phyloP scores from a whole-genome alignment of 2,329 filamentous ascomycete species.

The Zopfia rhizophila region DNA sequence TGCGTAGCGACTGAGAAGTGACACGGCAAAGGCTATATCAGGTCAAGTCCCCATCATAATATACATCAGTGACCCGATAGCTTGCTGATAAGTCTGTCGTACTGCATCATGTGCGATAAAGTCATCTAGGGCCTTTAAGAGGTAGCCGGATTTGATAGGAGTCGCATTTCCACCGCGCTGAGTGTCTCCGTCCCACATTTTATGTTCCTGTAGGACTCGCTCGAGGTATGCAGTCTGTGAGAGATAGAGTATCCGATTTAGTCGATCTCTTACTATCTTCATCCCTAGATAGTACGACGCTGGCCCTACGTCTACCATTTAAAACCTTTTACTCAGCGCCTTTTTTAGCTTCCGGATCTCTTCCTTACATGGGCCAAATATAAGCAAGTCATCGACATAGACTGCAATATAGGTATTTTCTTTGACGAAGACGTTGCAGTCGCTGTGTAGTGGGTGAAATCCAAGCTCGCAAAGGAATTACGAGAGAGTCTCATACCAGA shows the following conservation, averaged over 20 bases:
- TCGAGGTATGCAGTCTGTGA: too few species aligned
- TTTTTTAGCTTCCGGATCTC: slow-evolving; percentile 28
- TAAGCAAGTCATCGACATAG: slow-evolving; percentile 44
- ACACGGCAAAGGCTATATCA: slow-evolving; percentile 29
- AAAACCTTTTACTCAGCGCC: slow-evolving; percentile 23
- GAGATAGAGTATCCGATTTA: slow-evolving; percentile 17
- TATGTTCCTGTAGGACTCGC: too few species aligned
- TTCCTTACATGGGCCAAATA: slow-evolving; percentile 19
- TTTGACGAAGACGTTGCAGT: slow-evolving; percentile 26
- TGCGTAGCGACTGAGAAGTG: slow-evolving; percentile 17
- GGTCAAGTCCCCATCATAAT: slow-evolving; percentile 27
- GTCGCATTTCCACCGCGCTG: too few species aligned
- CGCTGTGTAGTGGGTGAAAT: slow-evolving; percentile 18
- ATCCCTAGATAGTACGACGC: slow-evolving; percentile 38
- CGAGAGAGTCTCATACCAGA: slow-evolving; percentile 34
- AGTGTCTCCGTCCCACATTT: too few species aligned
- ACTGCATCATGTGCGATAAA: too few species aligned
- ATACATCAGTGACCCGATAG: slow-evolving; percentile 31
- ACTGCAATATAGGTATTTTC: slow-evolving; percentile 29
- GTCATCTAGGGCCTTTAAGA: too few species aligned
- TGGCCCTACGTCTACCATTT: slow-evolving; percentile 36
- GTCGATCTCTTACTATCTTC: slow-evolving; percentile 22
- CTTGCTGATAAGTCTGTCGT: too few species aligned
- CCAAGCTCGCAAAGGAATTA: slow-evolving; percentile 25
- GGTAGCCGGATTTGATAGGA: too few species aligned